phyloP scores from a whole-genome alignment of 2,329 filamentous ascomycete species.

The Akanthomyces lecanii region DNA sequence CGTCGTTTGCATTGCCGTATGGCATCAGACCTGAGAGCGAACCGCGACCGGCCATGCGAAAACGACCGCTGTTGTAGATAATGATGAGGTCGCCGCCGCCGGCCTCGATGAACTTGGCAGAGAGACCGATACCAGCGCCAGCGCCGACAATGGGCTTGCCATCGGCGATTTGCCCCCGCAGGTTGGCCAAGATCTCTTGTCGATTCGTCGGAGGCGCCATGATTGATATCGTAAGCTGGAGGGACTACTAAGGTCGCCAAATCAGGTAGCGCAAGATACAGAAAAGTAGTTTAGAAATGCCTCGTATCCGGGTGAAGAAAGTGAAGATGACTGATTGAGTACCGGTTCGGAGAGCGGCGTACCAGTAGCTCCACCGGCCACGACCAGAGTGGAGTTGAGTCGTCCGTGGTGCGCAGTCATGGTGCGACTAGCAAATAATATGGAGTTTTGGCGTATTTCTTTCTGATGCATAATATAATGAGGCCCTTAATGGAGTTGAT shows the following conservation, averaged over 20 bases:
- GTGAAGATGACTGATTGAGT: neutral
- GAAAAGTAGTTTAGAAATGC: neutral
- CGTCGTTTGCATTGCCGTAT: constrained; percentile 65
- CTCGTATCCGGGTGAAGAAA: neutral
- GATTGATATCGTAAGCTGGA: neutral
- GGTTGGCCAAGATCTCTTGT: constrained; percentile 49
- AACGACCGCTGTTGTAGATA: constrained; percentile 68
- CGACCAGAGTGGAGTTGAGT: constrained; percentile 12
- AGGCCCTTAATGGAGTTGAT: neutral
- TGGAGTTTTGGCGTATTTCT: neutral
- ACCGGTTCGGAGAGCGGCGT: neutral
- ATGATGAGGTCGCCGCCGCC: constrained; percentile 67
- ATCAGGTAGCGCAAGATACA: too few relatives aligned
- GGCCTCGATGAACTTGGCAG: constrained; percentile 65
- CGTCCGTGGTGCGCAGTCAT: neutral
- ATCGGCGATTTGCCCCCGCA: constrained; percentile 50
- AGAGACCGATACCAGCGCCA: constrained; percentile 65
- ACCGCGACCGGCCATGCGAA: constrained; percentile 67
- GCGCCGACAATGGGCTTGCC: constrained; percentile 62
- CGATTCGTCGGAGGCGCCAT: constrained; percentile 58
- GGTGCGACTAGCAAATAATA: neutral
- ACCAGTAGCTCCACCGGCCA: neutral
- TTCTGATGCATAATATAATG: neutral
- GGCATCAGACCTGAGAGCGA: constrained; percentile 68
- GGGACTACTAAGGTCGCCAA: neutral